Evolutionary conservation across 2,329 filamentous ascomycete species (phyloP).

Genomic region (Allantophomopsis cytisporea): DNA sequence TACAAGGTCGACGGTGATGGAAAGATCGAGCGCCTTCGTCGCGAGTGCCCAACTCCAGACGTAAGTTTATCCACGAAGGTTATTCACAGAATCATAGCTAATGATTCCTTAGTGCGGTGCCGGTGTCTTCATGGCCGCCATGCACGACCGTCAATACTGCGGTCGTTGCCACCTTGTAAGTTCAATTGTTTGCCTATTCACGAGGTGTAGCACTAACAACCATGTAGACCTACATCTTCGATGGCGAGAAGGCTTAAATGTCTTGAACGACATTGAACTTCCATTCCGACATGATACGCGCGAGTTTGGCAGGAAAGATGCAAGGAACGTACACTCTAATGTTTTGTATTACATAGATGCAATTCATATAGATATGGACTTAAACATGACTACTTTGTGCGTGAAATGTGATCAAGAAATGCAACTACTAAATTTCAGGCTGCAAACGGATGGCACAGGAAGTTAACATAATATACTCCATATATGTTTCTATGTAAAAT

Average conservation of each 20-base stretch:
- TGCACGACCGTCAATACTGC: conserved; percentile 84
- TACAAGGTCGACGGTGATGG: conserved; percentile 99
- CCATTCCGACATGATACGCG: no score
- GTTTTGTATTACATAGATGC: background rate
- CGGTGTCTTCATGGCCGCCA: conserved; percentile 99
- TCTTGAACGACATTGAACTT: background rate
- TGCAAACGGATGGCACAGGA: no score
- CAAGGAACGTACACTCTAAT: no score
- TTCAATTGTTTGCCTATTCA: no score
- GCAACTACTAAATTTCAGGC: no score
- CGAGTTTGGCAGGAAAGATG: no score
- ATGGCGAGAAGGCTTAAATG: conserved; percentile 32
- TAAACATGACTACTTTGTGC: no score
- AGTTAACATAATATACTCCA: no score
- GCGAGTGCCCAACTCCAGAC: conserved; percentile 89
- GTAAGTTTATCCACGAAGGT: conserved; percentile 38
- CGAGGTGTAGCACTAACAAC: no score
- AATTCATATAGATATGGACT: background rate
- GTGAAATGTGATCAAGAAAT: no score
- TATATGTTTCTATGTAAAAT: no score
- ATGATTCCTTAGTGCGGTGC: conserved; percentile 68
- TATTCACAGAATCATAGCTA: conserved; percentile 15
- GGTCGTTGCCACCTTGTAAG: conserved; percentile 48
- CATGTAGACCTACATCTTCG: conserved; percentile 49
- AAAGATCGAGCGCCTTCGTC: conserved; percentile 98